These are phyloP conservation scores for Aurantiochytrium sp. DNA, from an alignment of 108 stramenopile genomes.

Conservation along the genomic window DNA sequence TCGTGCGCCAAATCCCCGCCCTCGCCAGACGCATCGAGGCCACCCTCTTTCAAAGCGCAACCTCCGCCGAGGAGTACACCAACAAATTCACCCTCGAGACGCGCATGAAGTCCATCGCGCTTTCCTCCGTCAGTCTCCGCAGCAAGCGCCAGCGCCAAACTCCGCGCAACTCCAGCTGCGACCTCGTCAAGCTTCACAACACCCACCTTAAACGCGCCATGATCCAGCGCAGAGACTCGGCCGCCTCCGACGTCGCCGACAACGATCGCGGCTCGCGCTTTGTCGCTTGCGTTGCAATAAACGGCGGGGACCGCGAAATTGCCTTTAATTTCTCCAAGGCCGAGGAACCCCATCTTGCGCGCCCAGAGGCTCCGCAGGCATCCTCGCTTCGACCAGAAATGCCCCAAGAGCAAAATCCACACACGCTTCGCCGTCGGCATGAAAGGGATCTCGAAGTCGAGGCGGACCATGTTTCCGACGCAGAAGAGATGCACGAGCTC, in stretches of 20 bases:
- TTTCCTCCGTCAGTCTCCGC: not conserved
- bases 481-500: not conserved
- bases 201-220: not conserved
- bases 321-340: conserved; percentile 5
- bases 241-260: not conserved
- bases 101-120: not conserved
- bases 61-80: not conserved
- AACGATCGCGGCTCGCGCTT: not conserved
- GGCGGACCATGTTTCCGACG: not conserved
- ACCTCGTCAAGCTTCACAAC: conserved; percentile 13
- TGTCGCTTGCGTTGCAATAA: not conserved
- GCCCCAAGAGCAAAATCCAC: not conserved
- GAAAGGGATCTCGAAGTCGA: too few relatives aligned
- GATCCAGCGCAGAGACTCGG: not conserved
- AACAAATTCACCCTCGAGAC: not conserved
- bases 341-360: not conserved
- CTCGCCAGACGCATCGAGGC: not conserved
- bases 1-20: not conserved
- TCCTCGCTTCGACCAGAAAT: not conserved
- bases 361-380: not conserved
- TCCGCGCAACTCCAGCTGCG: not conserved
- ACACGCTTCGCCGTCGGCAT: not conserved
- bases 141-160: not conserved
- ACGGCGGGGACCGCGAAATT: not conserved
- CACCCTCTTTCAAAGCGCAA: not conserved